These are phyloP conservation scores for Mortierella sp. DNA, from an alignment of 371 early-diverging fungal genomes.

Conservation along the genomic window DNA sequence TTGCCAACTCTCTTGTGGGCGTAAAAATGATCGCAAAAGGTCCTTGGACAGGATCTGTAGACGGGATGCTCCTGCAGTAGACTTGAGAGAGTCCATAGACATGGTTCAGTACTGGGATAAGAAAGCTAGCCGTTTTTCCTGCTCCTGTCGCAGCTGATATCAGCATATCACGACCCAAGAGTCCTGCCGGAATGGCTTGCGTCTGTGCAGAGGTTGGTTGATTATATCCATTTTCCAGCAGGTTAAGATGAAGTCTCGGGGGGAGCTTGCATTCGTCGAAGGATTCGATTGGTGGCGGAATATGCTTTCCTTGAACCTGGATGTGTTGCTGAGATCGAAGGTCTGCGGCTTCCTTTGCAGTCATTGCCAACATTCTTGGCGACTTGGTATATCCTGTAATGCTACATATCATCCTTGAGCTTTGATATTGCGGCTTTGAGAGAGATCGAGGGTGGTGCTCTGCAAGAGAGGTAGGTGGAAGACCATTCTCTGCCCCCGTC, in stretches of 20 bases:
- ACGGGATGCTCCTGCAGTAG: conserved; percentile 34
- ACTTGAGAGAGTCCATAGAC: conserved; percentile 58
- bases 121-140: conserved; percentile 68
- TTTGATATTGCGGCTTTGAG: conserved; percentile 17
- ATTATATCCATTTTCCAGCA: conserved; percentile 54
- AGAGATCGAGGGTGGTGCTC: not conserved
- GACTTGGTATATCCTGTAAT: conserved; percentile 64
- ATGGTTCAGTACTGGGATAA: conserved; percentile 65
- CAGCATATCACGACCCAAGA: conserved; percentile 75
- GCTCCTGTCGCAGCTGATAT: conserved; percentile 77
- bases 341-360: conserved; percentile 37
- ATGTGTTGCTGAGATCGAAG: conserved; percentile 60
- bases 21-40: conserved; percentile 68
- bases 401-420: conserved; percentile 53
- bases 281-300: conserved; percentile 61
- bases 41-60: conserved; percentile 40
- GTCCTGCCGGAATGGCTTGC: conserved; percentile 72
- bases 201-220: conserved; percentile 71
- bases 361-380: conserved; percentile 40
- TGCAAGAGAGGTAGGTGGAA: too few species aligned
- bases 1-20: conserved; percentile 66
- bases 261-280: conserved; percentile 64
- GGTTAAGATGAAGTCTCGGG: conserved; percentile 53
- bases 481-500: too few species aligned
- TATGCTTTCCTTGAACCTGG: conserved; percentile 55